Base-by-base conservation (phyloP, 2,329 filamentous ascomycete species). In the Pseudogymnoascus sp. region DNA sequence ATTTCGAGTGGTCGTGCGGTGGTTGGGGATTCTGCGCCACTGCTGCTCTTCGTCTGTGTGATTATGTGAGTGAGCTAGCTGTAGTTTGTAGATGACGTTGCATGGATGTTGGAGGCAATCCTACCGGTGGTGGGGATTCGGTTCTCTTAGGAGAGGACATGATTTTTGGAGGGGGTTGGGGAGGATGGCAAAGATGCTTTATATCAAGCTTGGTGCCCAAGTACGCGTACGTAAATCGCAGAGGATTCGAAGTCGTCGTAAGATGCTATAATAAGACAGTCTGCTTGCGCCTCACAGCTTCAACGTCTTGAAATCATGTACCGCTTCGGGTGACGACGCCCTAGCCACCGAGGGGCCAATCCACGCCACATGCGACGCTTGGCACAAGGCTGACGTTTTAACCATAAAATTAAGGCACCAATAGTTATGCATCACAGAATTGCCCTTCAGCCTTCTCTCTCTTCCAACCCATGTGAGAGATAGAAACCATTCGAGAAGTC, bases 1-100 rank as follows among this genome's bases (percentile, higher is more conserved):
- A 88, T 81, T 66, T 88, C 86, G 72, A 88, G 79, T 6, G 86
- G 85, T 69, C 80, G 78, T 62, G 81, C 85, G 50, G 86, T 88
- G 10, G 86, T 88, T 8, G 86, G 86, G 56, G 86, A 88, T 75
- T 88, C 86, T 38, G 85, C 82, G 65, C 74, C 80, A 62, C 73
- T 13, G 56, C 75, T 72, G 40, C 72, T 70, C 69, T 83, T 84
- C 69, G 71, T 76, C 78, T 82, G 67, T 13, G 44, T n/a, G 21
- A 50, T 8, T 29, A 61, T 16, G 56, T 35, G 19, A 31, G 24
- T 24, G 37, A 35, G 63, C 40, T 59, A 50, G 63, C 59, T 64
- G 64, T 47, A 64, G 62, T 50, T 56, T 38, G 61, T 31, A 64
- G 38, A 31, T 61, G 31, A 60, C 31, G 56, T 38, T 60, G 56